Evolutionary conservation across 305 asterid genomes (phyloP), one percentile per base, ranked within the genome.

Genomic region (Fraxinus nigra): DNA sequence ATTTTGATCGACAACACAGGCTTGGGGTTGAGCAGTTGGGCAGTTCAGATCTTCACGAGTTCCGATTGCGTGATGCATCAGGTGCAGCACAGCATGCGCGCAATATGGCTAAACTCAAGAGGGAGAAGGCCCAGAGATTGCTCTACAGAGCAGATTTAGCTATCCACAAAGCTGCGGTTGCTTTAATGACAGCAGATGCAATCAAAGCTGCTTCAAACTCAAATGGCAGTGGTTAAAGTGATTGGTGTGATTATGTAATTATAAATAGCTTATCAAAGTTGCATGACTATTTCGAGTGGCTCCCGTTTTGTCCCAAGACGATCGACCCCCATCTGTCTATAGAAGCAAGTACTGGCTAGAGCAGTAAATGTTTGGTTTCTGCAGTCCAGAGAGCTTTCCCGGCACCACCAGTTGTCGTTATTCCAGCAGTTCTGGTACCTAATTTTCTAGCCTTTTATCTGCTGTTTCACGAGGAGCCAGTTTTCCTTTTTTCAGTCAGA

Each of bases 151-250:
- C 99, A 78, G 98, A 97, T 84, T 37, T 89, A 72, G 97, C 97
- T 37, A 84, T 93, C 84, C 98, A 97, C 86, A 95, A 89, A 88
- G 98, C 99, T 73, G 95, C 81, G 76, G 83, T 85, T 72, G 94
- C 96, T 81, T 82, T 94, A 75, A 92, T 93, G 96, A 89, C 91
- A 61, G 98, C 98, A 22, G 98, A 97, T 67, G 97, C 97, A 56
- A 87, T 94, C 43, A 89, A 89, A 91, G 93, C 89, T 75, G 83
- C 94, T 70, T 35, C 78, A 78, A 83, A 78, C 82, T 75, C 81
- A 38, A 82, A 78, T 56, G 88, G 83, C 77, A 81, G 83, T 79
- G 82, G 78, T 75, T 87, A 88, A 88, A 77, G 77, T 79, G 33
- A 82, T 43, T 61, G 8, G 48, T 81, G 77, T 75, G 82, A 63